Percentiles rank a stretch among this genome's conserved stretches.
These are phyloP conservation scores for Boletus rex-veris DNA, from an alignment of 768 basidiomycete species.

Conservation along the genomic window DNA sequence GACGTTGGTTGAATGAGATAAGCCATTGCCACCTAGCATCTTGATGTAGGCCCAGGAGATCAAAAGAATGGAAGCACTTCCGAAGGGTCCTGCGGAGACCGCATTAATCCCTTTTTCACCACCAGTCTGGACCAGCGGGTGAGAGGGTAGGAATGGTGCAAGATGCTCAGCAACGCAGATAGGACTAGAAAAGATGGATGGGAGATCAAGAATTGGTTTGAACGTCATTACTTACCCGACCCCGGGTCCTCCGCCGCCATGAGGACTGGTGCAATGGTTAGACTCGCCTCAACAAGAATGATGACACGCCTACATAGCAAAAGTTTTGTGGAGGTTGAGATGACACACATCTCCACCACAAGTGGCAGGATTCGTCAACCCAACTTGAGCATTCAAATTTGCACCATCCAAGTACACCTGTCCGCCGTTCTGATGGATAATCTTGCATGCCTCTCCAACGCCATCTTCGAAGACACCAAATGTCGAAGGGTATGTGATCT, in stretches of 20 bases:
- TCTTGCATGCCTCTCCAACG: constrained; percentile 83
- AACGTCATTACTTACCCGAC: constrained; percentile 60
- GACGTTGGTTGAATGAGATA: constrained; percentile 79
- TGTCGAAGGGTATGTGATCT: constrained; percentile 97
- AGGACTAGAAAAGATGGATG: constrained; percentile 45
- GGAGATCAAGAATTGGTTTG: background rate
- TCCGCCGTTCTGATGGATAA: constrained; percentile 92
- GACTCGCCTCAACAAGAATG: background rate
- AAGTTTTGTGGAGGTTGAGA: constrained; percentile 97
- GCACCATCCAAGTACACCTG: constrained; percentile 97
- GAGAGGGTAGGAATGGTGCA: constrained; percentile 89
- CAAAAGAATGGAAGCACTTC: constrained; percentile 90
- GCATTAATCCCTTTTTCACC: constrained; percentile 77
- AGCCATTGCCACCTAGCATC: constrained; percentile 95
- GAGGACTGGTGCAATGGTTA: constrained; percentile 55
- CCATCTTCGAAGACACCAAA: constrained; percentile 97
- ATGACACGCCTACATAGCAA: constrained; percentile 68
- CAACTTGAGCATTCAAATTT: constrained; percentile 92
- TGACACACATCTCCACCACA: constrained; percentile 99
- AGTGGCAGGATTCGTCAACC: constrained; percentile 87
- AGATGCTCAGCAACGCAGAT: constrained; percentile 95
- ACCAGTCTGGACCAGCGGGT: constrained; percentile 68
- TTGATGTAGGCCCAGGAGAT: constrained; percentile 99
- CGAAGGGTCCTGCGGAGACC: constrained; percentile 89
- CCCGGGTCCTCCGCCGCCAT: constrained; percentile 96